These are phyloP conservation scores for Quillaja saponaria DNA, from an alignment of 306 rosid species.

Conservation along the genomic window DNA sequence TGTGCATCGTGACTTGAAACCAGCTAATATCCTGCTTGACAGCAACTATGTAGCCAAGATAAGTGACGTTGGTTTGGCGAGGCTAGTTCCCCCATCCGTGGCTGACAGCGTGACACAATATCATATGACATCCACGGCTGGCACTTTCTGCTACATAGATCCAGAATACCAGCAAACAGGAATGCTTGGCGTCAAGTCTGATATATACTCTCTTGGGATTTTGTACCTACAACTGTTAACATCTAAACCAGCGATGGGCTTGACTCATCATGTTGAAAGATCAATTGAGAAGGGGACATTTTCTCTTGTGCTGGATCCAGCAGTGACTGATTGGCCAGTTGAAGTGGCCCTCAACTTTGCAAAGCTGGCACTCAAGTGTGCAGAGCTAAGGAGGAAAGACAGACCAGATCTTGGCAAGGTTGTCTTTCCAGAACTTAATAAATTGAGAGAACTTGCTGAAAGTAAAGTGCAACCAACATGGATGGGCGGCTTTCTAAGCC, in stretches of 20 bases:
- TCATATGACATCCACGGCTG: slow-evolving; percentile 85
- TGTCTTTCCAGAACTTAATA: slow-evolving; percentile 69
- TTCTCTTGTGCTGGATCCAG: slow-evolving; percentile 61
- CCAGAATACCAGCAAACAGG: slow-evolving; percentile 98
- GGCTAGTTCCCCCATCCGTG: slow-evolving; percentile 79
- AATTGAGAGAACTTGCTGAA: slow-evolving; percentile 62
- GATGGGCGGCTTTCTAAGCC: slow-evolving; percentile 7
- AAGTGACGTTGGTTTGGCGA: slow-evolving; percentile 85
- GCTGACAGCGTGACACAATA: slow-evolving; percentile 77
- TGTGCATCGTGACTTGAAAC: slow-evolving; percentile 94
- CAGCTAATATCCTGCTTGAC: slow-evolving; percentile 83
- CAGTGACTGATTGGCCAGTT: slow-evolving; percentile 75
- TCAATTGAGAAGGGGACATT: slow-evolving; percentile 69
- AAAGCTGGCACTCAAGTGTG: slow-evolving; percentile 63
- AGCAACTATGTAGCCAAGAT: slow-evolving; percentile 80
- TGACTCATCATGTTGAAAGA: slow-evolving; percentile 70
- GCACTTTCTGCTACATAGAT: slow-evolving; percentile 93
- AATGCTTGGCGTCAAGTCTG: slow-evolving; percentile 92
- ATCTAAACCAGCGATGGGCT: slow-evolving; percentile 84
- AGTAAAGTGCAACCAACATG: slow-evolving; percentile 21
- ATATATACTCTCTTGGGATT: slow-evolving; percentile 85
- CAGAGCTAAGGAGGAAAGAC: slow-evolving; percentile 77
- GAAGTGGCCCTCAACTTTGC: slow-evolving; percentile 65
- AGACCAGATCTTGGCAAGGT: slow-evolving; percentile 78
- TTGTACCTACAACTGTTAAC: slow-evolving; percentile 79